Evolutionary conservation across 345 rosid genomes (phyloP), one percentile per base, ranked within the genome.

Genomic region (Dipteronia sinensis): DNA sequence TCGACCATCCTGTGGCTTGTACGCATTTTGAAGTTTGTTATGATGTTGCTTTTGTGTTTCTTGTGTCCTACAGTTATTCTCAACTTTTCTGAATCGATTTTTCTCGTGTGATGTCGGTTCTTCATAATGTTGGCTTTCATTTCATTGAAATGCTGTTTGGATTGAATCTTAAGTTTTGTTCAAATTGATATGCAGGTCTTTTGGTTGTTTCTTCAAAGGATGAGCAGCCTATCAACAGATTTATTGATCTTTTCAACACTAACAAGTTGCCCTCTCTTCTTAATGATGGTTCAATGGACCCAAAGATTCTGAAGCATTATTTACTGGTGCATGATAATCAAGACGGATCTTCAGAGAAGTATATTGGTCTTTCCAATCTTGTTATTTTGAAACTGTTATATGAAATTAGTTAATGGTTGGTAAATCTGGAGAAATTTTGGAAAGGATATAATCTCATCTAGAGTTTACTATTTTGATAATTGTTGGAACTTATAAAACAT

Each of bases 1-100:
- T 92, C 83, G 99, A 96, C 75, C 98, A 96, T 85, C 99, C 99
- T 12, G 98, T 96, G 85, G 95, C 98, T 67, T 96, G 98, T 96
- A 89, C 88, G 97, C 75, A 77, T 78, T 77, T 77, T 38, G 61
- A 74, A 85, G 46, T 59, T 42, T 75, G 34, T 80, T 80, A 58
- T 15, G 76, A 79, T 31, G 23, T 34, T 71, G 40, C 64, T 20
- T 77, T 42, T 12, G 2, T 29, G 47, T 76, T 25, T 27, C n/a
- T 27, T 11, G 22, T 19, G 11, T 12, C 27, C 29, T 51, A 47
- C 25, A 62, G 12, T 22, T 31, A 16, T 55, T 22, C 51, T 76
- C 17, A 40, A 68, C 15, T 20, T 16, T 55, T 70, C 20, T 59
- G 3, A 34, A 42, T 65, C 55, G 40, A 44, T 79, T 85, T 62